phyloP scores from a whole-genome alignment of 208 protist genomes.

The Leishmania martiniquensis region DNA sequence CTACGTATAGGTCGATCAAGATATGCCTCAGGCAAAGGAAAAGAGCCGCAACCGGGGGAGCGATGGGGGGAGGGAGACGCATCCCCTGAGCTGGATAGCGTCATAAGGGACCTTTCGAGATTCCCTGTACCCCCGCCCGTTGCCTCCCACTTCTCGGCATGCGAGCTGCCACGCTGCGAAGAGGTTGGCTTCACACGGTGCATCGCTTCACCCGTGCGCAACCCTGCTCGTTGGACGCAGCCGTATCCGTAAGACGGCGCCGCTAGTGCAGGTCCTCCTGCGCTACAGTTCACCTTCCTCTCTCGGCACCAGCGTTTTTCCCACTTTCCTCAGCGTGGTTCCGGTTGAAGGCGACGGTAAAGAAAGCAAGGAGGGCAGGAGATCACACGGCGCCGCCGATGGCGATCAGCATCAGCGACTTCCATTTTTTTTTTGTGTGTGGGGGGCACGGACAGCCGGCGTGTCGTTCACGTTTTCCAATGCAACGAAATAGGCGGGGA shows the following conservation, averaged over 20 bases:
- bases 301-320: not conserved
- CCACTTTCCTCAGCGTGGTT: not conserved
- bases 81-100: not conserved
- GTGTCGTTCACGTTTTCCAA: not conserved
- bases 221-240: not conserved
- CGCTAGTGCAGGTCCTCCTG: not conserved
- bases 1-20: not conserved
- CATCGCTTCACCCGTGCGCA: not conserved
- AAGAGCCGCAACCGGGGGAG: not conserved
- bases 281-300: not conserved
- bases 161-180: not conserved
- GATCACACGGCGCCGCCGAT: not conserved
- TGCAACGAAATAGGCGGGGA: not conserved
- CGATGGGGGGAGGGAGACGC: not conserved
- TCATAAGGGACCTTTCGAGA: too few relatives aligned
- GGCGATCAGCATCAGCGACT: not conserved
- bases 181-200: not conserved
- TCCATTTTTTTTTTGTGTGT: too few relatives aligned
- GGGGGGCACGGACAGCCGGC: not conserved
- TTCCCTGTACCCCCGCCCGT: not conserved
- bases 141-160: not conserved
- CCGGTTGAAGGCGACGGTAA: not conserved
- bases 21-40: not conserved
- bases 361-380: not conserved
- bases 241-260: not conserved